Evolutionary conservation across 2,329 filamentous ascomycete species (phyloP), one percentile per base, ranked within the genome.

Genomic region (Alternaria sp.): DNA sequence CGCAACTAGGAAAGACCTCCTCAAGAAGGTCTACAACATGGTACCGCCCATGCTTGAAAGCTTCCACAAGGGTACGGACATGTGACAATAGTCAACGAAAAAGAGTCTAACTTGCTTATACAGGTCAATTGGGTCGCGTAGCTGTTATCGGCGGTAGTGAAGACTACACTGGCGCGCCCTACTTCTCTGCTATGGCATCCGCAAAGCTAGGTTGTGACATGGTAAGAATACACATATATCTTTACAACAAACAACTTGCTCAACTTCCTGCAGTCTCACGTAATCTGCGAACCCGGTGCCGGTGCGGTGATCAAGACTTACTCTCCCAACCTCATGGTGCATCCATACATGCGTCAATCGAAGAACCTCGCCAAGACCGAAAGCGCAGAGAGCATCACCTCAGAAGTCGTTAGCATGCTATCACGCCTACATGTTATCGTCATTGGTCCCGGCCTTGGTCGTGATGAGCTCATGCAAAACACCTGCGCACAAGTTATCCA

Each of bases 301-400:
- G 93, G 80, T 59, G 76, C 83, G 73, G 94, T 97, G 38, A 97
- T 99, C 81, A 99, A 99, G 83, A 92, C 93, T 4, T 99, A 98
- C 83, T 97, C 94, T 20, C 95, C 95, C 3, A 97, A 98, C 78
- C 85, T 99, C 28, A 99, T 99, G 94, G 95, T 99, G 11, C 95
- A 98, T 79, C 95, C 95, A 1, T 87, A 97, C 68, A 94, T 99
- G 88, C 91, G 93, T 30, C 92, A 95, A 79, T 87, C 88, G 46
- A 85, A 86, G 68, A 84, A 87, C 69, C 81, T 86, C 54, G 77
- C 81, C 25, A 78, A 82, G 50, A 80, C 84, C 54, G 86, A 90
- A 57, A 82, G 83, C 12, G 84, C 87, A 67, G 85, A 90, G 2
- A 83, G 82, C 55, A 85, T 97, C 49, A 87, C 92, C 9, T 80